Conservation (phyloP, 1,139 yeast genomes). For the Lodderomyces orthopsilosis region DNA sequence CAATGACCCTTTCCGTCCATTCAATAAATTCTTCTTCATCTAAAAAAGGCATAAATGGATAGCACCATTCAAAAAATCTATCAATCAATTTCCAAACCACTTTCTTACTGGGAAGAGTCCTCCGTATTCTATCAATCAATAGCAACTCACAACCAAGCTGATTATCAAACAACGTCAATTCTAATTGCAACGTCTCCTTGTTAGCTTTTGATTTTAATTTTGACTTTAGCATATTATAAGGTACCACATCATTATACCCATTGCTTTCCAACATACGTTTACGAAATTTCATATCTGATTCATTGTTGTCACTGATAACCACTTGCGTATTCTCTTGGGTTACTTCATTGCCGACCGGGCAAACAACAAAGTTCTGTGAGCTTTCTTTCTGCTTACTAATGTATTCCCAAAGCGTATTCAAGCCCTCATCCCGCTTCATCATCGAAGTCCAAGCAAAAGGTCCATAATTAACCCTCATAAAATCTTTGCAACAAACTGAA, state of each 20-base stretch:
- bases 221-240: constrained; percentile 29
- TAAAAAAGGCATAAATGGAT: constrained; percentile 38
- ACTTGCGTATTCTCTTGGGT: constrained; percentile 26
- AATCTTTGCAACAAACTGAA: constrained; percentile 36
- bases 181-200: constrained; percentile 23
- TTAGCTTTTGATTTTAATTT: constrained; percentile 16
- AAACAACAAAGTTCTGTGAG: constrained; percentile 19
- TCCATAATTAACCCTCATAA: constrained; percentile 42
- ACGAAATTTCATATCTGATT: constrained; percentile 21
- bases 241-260: constrained; percentile 36
- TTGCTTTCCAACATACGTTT: constrained; percentile 34
- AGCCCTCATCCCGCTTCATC: constrained; percentile 47
- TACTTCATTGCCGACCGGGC: constrained; percentile 15
- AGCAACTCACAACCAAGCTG: constrained; percentile 29
- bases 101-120: constrained; percentile 30
- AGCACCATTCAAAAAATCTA: constrained; percentile 29
- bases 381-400: constrained; percentile 24
- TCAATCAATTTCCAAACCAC: constrained; percentile 33
- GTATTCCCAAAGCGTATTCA: constrained; percentile 33
- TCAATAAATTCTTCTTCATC: constrained; percentile 28
- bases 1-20: constrained; percentile 24
- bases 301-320: constrained; percentile 16
- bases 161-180: constrained; percentile 30
- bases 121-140: constrained; percentile 30
- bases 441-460: constrained; percentile 50